Percentiles rank a stretch among this genome's conserved stretches.
phyloP scores from a whole-genome alignment of 176 grass and related monocot species.

The Aegilops umbellulata region DNA sequence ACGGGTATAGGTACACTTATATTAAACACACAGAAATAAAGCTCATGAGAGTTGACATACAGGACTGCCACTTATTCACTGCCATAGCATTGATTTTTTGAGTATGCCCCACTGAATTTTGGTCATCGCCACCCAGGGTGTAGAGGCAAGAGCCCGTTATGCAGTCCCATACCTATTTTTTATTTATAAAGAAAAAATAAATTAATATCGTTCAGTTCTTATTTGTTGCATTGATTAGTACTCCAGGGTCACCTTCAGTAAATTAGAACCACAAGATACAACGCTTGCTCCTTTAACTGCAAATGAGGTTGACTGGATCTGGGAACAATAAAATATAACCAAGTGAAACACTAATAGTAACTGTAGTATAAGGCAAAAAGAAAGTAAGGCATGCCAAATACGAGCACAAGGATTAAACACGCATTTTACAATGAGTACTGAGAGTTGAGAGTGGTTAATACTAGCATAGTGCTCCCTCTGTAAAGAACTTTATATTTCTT shows the following conservation, averaged over 20 bases:
- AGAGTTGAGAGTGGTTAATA: slow-evolving; percentile 5
- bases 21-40: slow-evolving; percentile 14
- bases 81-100: slow-evolving; percentile 95
- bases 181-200: slow-evolving; percentile 19
- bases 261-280: slow-evolving; percentile 93
- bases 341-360: slow-evolving; percentile 18
- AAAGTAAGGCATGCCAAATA: neutral
- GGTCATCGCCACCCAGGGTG: slow-evolving; percentile 73
- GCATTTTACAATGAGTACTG: slow-evolving; percentile 12
- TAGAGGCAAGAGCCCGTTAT: slow-evolving; percentile 98
- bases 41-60: slow-evolving; percentile 46
- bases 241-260: slow-evolving; percentile 64
- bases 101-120: slow-evolving; percentile 64
- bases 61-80: slow-evolving; percentile 98
- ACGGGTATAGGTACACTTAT: neutral
- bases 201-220: neutral
- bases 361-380: neutral
- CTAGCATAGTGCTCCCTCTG: neutral
- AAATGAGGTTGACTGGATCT: slow-evolving; percentile 92
- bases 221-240: slow-evolving; percentile 8
- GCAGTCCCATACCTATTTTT: slow-evolving; percentile 93
- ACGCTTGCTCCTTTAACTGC: slow-evolving; percentile 98
- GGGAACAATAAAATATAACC: slow-evolving; percentile 22
- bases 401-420: neutral
- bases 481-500: no score